Base-by-base conservation (phyloP, 73 alveolate genomes). In the Blepharisma stoltei region DNA sequence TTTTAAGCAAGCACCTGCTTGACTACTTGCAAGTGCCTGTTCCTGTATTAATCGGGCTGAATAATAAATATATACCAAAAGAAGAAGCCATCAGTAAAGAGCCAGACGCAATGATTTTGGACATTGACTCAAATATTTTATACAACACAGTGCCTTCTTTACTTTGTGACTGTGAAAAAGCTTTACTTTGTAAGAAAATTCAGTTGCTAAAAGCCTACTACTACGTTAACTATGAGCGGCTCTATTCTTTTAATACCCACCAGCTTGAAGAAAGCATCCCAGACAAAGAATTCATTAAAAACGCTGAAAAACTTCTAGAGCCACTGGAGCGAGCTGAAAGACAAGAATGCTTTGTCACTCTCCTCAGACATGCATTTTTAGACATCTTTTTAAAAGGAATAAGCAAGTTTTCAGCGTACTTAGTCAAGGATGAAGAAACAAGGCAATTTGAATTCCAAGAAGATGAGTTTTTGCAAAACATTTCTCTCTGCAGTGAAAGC, bases 11-110 rank as follows among this genome's bases (percentile, higher is more conserved):
- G 11, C 14, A 14, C 14, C 73, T 60, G 11, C 18, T 25, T 60
- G 73, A 60, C 49, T 60, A 60, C 73, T 18, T 60, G 5, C 46
- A 38, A 14, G 14, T 38, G 23, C 18, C 23, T 18, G 18, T 25
- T 60, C 73, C 73, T 20, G 23, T 60, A 8, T 14, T 60, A 38
- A 60, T 60, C 0, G 73, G 73, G 48, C 14, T 60, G 2, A 60
- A 60, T 25, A 60, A 38, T 25, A 18, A n/a, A n/a, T 14, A 60
- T 14, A 14, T 60, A 8, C 46, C n/a, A 25, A 60, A 60, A 25
- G 48, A 60, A 11, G 18, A 20, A 14, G 18, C 45, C 23, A 14
- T 60, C 0, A 25, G 46, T 18, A 60, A 60, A 9, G 73, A 60
- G 14, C 14, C 14, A 60, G 73, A 60, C 46, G 73, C 14, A 8